phyloP scores from a whole-genome alignment of 345 rosid genomes.

The Schrenkiella parvula region DNA sequence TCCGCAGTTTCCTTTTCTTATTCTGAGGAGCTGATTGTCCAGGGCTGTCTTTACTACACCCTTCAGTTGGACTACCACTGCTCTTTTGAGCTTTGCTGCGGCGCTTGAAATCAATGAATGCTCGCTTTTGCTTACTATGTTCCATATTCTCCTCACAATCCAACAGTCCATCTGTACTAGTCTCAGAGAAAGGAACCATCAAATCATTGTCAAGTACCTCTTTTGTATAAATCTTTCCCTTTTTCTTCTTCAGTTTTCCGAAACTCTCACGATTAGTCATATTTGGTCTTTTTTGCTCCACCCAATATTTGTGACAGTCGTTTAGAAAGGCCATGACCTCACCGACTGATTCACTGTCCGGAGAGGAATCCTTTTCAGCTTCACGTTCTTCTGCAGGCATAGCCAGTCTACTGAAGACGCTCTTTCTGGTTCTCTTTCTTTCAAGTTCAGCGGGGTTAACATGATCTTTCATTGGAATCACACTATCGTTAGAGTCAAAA shows the following conservation, averaged over 20 bases:
- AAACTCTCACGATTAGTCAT: not conserved
- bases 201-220: conserved; percentile 25
- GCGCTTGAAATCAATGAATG: conserved; percentile 54
- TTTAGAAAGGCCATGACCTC: conserved; percentile 47
- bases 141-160: conserved; percentile 19
- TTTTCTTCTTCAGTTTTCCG: conserved; percentile 18
- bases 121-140: conserved; percentile 20
- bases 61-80: conserved; percentile 15
- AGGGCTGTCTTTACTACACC: conserved; percentile 20
- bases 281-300: conserved; percentile 17
- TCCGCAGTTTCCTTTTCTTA: conserved; percentile 50
- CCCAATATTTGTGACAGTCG: conserved; percentile 32
- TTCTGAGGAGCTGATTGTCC: conserved; percentile 10
- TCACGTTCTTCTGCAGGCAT: conserved; percentile 19
- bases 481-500: conserved; percentile 18
- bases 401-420: conserved; percentile 55
- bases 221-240: conserved; percentile 1
- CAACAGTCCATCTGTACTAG: conserved; percentile 10
- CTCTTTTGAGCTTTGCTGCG: conserved; percentile 37
- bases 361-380: conserved; percentile 7
- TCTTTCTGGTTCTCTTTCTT: conserved; percentile 29
- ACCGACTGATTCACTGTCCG: conserved; percentile 35
- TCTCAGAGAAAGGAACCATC: conserved; percentile 13
- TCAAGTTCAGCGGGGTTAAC: conserved; percentile 3
- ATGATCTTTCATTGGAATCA: not conserved